phyloP scores from a whole-genome alignment of 345 rosid species.

The Stellera chamaejasme region DNA sequence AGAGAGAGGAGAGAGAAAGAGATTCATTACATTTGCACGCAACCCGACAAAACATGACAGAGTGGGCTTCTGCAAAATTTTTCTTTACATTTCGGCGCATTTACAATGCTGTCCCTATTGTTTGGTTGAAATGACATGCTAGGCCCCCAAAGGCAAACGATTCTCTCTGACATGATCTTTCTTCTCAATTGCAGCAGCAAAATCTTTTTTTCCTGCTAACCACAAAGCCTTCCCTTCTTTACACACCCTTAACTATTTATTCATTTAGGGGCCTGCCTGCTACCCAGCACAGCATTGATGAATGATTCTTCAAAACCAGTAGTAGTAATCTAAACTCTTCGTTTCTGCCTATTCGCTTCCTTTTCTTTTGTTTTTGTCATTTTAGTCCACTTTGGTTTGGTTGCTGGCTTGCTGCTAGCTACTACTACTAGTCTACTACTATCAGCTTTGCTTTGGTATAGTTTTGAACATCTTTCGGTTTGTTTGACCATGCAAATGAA shows the following conservation, averaged over 20 bases:
- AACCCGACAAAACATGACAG: constrained; percentile 53
- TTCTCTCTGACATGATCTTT: constrained; percentile 28
- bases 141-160: constrained; percentile 13
- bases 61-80: constrained; percentile 16
- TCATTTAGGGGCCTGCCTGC: too few species aligned
- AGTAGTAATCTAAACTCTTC: neutral
- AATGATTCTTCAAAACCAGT: too few species aligned
- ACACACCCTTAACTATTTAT: neutral
- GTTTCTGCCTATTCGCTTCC: neutral
- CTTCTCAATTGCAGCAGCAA: constrained; percentile 23
- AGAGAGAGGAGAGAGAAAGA: constrained; percentile 17
- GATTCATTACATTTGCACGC: constrained; percentile 53
- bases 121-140: constrained; percentile 34
- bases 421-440: too few species aligned
- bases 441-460: too few species aligned
- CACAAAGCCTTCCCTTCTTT: constrained; percentile 14
- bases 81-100: constrained; percentile 19
- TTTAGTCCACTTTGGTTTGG: too few species aligned
- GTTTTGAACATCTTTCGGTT: too few species aligned
- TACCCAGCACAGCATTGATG: too few species aligned
- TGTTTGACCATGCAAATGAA: too few species aligned
- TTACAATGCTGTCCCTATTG: constrained; percentile 46
- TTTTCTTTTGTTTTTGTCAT: too few species aligned
- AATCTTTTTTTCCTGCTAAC: constrained; percentile 15
- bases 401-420: too few species aligned